Conservation (phyloP, 1,284 basidiomycete genomes). For the Puccinia hordei region DNA sequence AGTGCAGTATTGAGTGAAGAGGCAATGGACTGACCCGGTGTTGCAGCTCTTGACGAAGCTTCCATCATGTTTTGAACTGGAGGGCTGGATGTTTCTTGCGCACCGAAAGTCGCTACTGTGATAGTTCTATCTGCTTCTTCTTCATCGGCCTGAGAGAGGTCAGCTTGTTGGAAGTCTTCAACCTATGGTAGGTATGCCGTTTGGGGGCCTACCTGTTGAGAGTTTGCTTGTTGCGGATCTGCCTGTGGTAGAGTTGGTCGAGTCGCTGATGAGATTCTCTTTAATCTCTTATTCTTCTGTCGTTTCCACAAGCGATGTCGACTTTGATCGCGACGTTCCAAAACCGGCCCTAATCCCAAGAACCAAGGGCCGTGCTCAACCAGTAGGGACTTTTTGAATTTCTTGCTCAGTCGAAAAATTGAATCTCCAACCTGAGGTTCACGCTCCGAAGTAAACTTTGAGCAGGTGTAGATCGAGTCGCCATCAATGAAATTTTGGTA, state of each 20-base stretch:
- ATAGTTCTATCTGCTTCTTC: background rate
- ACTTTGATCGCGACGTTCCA: conserved; percentile 25
- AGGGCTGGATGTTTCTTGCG: background rate
- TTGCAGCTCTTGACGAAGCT: background rate
- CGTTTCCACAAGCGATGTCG: conserved; percentile 23
- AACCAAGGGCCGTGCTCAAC: conserved; percentile 28
- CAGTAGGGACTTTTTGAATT: conserved; percentile 10
- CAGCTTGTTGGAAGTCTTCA: no score
- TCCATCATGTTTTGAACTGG: background rate
- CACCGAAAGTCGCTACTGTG: background rate
- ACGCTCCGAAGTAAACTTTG: conserved; percentile 2
- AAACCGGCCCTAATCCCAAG: background rate
- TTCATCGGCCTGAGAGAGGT: background rate
- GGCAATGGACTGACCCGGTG: background rate
- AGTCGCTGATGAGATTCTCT: background rate
- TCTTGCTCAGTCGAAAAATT: conserved; percentile 1
- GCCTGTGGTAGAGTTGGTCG: background rate
- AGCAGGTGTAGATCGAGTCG: conserved; percentile 39
- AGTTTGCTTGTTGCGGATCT: no score
- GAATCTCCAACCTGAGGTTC: background rate
- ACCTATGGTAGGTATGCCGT: no score
- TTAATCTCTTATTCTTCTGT: conserved; percentile 15
- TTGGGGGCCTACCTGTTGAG: no score
- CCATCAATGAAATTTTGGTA: conserved; percentile 27
- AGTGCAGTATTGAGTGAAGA: background rate